Evolutionary conservation across 1,284 basidiomycete genomes (phyloP).

Genomic region (Leccinum cinnamomeum): DNA sequence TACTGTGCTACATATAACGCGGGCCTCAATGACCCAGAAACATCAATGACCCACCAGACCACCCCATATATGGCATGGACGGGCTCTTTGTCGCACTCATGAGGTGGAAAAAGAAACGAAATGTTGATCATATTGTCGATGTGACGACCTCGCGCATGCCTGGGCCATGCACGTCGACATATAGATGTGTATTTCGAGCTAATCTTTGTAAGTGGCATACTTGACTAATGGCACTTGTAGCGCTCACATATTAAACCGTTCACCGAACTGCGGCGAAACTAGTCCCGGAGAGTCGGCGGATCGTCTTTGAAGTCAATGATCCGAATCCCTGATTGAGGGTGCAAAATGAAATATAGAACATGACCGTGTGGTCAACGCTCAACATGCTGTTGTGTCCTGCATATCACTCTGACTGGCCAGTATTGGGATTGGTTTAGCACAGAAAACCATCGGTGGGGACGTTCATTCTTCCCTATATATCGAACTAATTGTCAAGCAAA

Average conservation of each 20-base stretch:
- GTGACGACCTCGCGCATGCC: too few species aligned
- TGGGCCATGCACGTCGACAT: not conserved
- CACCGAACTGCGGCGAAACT: not conserved
- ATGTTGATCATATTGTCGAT: not conserved
- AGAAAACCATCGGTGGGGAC: not conserved
- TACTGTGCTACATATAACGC: too few species aligned
- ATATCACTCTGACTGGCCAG: not conserved
- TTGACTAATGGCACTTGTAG: not conserved
- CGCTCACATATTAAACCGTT: not conserved
- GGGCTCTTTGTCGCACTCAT: not conserved
- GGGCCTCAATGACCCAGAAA: not conserved
- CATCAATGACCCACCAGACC: not conserved
- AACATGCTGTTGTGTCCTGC: not conserved
- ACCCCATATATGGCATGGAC: not conserved
- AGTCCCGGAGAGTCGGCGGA: not conserved
- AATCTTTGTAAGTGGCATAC: not conserved
- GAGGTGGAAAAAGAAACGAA: not conserved
- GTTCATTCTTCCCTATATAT: not conserved
- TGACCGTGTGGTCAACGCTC: not conserved
- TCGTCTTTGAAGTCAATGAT: not conserved
- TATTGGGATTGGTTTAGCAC: not conserved
- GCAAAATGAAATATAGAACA: slow-evolving; percentile 5
- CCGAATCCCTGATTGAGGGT: not conserved
- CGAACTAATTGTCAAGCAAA: not conserved
- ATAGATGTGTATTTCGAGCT: not conserved